Evolutionary conservation across 371 early-diverging fungal species (phyloP), one percentile per base, ranked within the genome.

Genomic region (Mucor piriformis): DNA sequence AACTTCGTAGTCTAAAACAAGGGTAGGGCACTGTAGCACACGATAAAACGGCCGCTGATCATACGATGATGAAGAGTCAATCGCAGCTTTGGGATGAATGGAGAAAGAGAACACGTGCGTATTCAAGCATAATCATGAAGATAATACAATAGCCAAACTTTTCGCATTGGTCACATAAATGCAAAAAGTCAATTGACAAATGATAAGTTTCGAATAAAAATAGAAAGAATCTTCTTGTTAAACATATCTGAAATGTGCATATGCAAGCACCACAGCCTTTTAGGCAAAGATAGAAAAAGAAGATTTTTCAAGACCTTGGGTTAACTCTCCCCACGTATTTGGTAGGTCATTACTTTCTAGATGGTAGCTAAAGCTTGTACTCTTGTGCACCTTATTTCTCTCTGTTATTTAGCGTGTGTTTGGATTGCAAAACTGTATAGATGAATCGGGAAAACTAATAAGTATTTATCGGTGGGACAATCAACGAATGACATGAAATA

Each of bases 401-500:
- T n/a, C n/a, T n/a, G n/a, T n/a, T n/a, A n/a, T n/a, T n/a, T n/a
- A n/a, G n/a, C n/a, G n/a, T n/a, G n/a, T n/a, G n/a, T n/a, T n/a
- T n/a, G n/a, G n/a, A 37, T 29, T 29, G 8, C 8, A 29, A 29
- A 29, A 29, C 29, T 1, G 29, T 6, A 27, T 7, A 54, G 8
- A 21, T 21, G 24, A 38, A 3, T 42, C 18, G 16, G 20, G 42
- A 10, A 42, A 37, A 37, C 1, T 16, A 18, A 18, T 18, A 47
- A 35, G 15, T 47, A 37, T 32, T 48, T 25, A 48, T 6, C 23
- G 15, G 50, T 58, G 50, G 58, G 43, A 58, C 57, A 42, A 50
- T 29, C 16, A 50, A 4, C 40, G 42, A 50, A 58, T 58, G 50
- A 50, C 58, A 58, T 58, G n/a, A 58, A 50, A 38, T 27, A 50